phyloP scores from a whole-genome alignment of 83 land plant genomes.

The Thuja plicata region DNA sequence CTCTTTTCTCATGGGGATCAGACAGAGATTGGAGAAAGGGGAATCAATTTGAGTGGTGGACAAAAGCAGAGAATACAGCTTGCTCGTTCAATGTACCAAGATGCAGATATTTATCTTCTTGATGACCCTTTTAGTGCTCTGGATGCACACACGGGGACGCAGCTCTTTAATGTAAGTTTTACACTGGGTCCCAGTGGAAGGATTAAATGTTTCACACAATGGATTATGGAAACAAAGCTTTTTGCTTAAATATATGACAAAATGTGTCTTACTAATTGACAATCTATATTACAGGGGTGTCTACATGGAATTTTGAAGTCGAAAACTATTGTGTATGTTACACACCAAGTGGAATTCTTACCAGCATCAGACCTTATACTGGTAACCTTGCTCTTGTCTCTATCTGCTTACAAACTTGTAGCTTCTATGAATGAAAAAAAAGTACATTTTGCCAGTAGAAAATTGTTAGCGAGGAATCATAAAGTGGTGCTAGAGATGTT shows the following conservation, averaged over 20 bases:
- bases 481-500: neutral
- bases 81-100: constrained; percentile 79
- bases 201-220: neutral
- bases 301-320: constrained; percentile 44
- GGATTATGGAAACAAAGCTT: neutral
- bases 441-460: neutral
- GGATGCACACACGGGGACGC: constrained; percentile 88
- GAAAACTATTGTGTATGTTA: constrained; percentile 80
- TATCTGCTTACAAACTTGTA: neutral
- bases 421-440: neutral
- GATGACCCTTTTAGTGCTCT: constrained; percentile 98
- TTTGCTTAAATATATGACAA: neutral
- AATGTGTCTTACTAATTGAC: neutral
- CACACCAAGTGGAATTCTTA: constrained; percentile 89
- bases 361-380: constrained; percentile 72
- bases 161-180: constrained; percentile 66
- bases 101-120: constrained; percentile 80
- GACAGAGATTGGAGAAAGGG: constrained; percentile 80
- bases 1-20: constrained; percentile 68
- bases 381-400: constrained; percentile 31
- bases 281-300: constrained; percentile 59
- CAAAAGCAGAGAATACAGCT: constrained; percentile 92
- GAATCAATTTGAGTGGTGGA: constrained; percentile 91
- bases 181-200: neutral
- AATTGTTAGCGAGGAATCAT: neutral